Conservation (phyloP, 495 filamentous ascomycete species). For the Aspergillus homomorphus region DNA sequence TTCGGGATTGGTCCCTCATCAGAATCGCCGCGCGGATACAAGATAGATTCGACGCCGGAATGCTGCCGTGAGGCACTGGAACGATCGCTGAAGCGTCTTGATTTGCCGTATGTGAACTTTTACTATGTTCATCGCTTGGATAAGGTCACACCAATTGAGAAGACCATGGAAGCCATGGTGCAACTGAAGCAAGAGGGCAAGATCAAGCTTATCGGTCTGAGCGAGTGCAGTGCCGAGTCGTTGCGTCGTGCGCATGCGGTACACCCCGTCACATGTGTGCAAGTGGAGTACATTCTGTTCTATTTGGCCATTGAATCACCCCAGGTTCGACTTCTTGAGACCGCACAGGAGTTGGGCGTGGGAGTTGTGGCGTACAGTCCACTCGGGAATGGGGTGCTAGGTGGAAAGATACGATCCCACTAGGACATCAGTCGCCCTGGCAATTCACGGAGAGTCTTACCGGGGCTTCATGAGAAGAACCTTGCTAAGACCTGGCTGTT, state of each 20-base stretch:
- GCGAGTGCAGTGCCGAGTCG: slow-evolving; percentile 55
- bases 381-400: slow-evolving; percentile 57
- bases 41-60: slow-evolving; percentile 49
- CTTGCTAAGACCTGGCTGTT: slow-evolving; percentile 45
- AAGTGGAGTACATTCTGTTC: slow-evolving; percentile 64
- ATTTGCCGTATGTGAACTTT: slow-evolving; percentile 54
- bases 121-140: slow-evolving; percentile 55
- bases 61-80: slow-evolving; percentile 51
- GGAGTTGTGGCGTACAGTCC: slow-evolving; percentile 61
- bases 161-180: slow-evolving; percentile 53
- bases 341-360: slow-evolving; percentile 60
- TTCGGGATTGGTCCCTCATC: slow-evolving; percentile 41
- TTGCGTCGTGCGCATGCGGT: slow-evolving; percentile 60
- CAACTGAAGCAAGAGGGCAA: slow-evolving; percentile 54
- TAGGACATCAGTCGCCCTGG: slow-evolving; percentile 45
- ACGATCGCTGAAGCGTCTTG: slow-evolving; percentile 49
- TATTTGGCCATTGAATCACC: slow-evolving; percentile 55
- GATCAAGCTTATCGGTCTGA: slow-evolving; percentile 57
- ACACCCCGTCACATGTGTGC: slow-evolving; percentile 58
- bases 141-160: slow-evolving; percentile 56
- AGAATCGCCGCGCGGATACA: slow-evolving; percentile 12
- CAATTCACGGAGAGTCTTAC: slow-evolving; percentile 36
- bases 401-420: slow-evolving; percentile 39
- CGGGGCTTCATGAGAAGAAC: slow-evolving; percentile 52
- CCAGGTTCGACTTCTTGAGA: slow-evolving; percentile 47